Evolutionary conservation across 1,284 basidiomycete genomes (phyloP), one percentile per base, ranked within the genome.

Genomic region (Ceratobasidium sp.): DNA sequence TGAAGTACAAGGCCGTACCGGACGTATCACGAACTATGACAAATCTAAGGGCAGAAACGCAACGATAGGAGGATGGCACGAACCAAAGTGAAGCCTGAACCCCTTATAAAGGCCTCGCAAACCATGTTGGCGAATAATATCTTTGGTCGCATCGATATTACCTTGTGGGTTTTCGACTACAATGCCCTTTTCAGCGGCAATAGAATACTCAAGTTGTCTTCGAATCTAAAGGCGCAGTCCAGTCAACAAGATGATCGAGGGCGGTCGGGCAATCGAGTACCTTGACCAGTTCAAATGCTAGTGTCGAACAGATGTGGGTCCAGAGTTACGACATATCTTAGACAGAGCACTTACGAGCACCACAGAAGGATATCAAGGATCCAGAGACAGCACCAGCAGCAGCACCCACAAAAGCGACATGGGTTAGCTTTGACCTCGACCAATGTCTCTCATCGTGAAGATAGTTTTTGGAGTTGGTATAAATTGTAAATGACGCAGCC

Each of bases 251-350:
- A 49, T 31, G 15, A 3, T 31, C 15, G 3, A 45, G 58, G 15
- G 39, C 15, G 17, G 31, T 39, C 33, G 31, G 47, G 23, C 69
- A 51, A 23, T 15, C 28, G 73, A 26, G 80, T 79, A 96, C 95
- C 88, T 99, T 98, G 81, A 98, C 95, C 54, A 99, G 90, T 83
- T 98, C 97, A 81, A 99, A 99, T 39, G 97, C 93, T 92, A 60
- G 63, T 75, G 71, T 53, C 35, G 75, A 67, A 8, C 76, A 37
- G n/a, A 69, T 60, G 20, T 45, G 8, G 58, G 13, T 26, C 39
- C 33, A 67, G 49, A 49, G 3, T 37, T 47, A 28, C 53, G 5
- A 8, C 20, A 47, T 28, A 26, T 31, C 20, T 2, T 64, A 3
- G 54, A 45, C 79, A 74, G 61, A 73, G 75, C 49, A 91, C 93